phyloP scores from a whole-genome alignment of 805 yeast species.

The Ogataea pini region DNA sequence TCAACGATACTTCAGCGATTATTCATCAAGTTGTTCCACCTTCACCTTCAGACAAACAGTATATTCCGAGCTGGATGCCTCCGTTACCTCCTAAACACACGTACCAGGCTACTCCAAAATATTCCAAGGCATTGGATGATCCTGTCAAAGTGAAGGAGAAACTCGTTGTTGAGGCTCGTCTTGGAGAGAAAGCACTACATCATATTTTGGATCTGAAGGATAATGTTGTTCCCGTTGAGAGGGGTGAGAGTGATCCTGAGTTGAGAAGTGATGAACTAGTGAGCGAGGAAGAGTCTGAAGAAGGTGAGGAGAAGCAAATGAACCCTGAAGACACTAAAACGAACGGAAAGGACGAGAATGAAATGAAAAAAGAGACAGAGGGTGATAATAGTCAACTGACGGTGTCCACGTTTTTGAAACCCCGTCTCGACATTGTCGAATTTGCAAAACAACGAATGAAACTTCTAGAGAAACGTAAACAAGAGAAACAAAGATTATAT shows the following conservation, averaged over 20 bases:
- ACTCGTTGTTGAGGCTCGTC: slow-evolving; percentile 76
- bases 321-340: too few species aligned
- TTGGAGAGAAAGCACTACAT: slow-evolving; percentile 77
- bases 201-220: slow-evolving; percentile 42
- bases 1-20: slow-evolving; percentile 50
- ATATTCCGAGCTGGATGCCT: slow-evolving; percentile 79
- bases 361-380: slow-evolving; percentile 4
- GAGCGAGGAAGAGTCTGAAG: slow-evolving; percentile 8
- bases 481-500: slow-evolving; percentile 36
- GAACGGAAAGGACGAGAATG: slow-evolving; percentile 7
- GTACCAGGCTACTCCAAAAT: slow-evolving; percentile 74
- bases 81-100: slow-evolving; percentile 94
- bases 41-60: slow-evolving; percentile 39
- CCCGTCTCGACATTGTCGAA: slow-evolving; percentile 53
- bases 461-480: slow-evolving; percentile 37
- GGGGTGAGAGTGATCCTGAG: slow-evolving; percentile 21
- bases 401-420: too few species aligned
- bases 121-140: slow-evolving; percentile 60
- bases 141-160: slow-evolving; percentile 69
- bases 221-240: slow-evolving; percentile 14
- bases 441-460: slow-evolving; percentile 53
- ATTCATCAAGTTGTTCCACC: slow-evolving; percentile 56
- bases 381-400: too few species aligned
- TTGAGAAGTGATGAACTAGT: slow-evolving; percentile 13
- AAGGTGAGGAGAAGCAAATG: slow-evolving; percentile 6